These are phyloP conservation scores for Coprinopsis marcescibilis DNA, from an alignment of 768 basidiomycete genomes.

Conservation along the genomic window DNA sequence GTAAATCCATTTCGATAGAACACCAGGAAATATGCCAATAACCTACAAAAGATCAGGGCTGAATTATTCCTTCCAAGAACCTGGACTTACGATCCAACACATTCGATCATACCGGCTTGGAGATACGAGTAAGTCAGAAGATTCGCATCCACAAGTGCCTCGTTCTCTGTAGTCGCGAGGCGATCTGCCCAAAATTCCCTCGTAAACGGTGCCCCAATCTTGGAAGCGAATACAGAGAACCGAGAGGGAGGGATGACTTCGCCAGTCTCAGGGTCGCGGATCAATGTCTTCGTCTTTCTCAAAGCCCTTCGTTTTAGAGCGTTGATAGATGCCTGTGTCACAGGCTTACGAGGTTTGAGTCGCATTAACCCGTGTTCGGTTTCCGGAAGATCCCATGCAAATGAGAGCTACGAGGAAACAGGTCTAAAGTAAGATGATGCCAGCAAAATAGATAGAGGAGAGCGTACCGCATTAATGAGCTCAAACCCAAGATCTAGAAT, in stretches of 20 bases:
- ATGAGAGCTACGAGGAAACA: constrained; percentile 41
- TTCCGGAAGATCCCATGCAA: constrained; percentile 70
- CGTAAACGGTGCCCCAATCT: constrained; percentile 49
- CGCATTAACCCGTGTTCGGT: constrained; percentile 63
- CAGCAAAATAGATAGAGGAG: background rate
- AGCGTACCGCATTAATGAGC: constrained; percentile 55
- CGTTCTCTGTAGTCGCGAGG: constrained; percentile 47
- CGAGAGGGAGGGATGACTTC: constrained; percentile 36
- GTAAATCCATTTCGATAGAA: constrained; percentile 60
- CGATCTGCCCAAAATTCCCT: constrained; percentile 54
- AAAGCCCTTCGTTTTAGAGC: constrained; percentile 53
- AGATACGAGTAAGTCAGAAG: constrained; percentile 63
- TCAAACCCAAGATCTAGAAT: constrained; percentile 64
- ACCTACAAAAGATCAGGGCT: constrained; percentile 23
- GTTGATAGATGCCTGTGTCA: constrained; percentile 50
- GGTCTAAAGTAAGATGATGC: background rate
- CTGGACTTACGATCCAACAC: constrained; percentile 42
- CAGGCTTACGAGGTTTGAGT: constrained; percentile 60
- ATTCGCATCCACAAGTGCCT: constrained; percentile 55
- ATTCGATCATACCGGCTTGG: constrained; percentile 60
- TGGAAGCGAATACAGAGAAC: constrained; percentile 29
- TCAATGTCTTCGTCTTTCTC: constrained; percentile 47
- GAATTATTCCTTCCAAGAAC: background rate
- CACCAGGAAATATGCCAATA: constrained; percentile 63
- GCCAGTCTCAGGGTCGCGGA: constrained; percentile 46